Evolutionary conservation across 106 monocot genomes (phyloP).

Genomic region (Dendrobium nobile): DNA sequence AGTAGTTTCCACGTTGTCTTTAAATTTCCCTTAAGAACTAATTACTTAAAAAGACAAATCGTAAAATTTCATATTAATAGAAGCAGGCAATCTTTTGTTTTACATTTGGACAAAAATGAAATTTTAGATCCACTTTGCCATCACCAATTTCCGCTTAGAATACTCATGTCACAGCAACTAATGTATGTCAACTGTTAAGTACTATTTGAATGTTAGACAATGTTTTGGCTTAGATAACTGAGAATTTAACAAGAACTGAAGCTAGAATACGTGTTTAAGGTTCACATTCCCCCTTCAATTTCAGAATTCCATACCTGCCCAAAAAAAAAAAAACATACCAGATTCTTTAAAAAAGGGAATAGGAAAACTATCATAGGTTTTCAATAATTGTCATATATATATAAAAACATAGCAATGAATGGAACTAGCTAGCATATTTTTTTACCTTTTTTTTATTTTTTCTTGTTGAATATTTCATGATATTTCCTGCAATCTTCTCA

Average conservation of each 20-base stretch:
- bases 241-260: neutral
- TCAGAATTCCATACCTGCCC: neutral
- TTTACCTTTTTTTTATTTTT: neutral
- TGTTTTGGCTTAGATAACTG: neutral
- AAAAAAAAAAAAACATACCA: neutral
- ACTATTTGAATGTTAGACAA: neutral
- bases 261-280: neutral
- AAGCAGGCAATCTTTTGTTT: no score
- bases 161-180: neutral
- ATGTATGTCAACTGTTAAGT: neutral
- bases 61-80: no score
- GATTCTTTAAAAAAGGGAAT: neutral
- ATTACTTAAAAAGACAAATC: no score
- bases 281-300: neutral
- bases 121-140: no score
- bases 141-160: neutral
- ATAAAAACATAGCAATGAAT: neutral
- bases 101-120: no score
- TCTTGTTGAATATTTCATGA: conserved; percentile 8
- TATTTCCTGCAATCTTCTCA: conserved; percentile 15
- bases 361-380: neutral
- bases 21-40: no score
- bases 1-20: no score
- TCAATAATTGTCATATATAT: neutral
- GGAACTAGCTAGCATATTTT: neutral